Base-by-base conservation (phyloP, 495 filamentous ascomycete species). In the Annulohypoxylon nitens region DNA sequence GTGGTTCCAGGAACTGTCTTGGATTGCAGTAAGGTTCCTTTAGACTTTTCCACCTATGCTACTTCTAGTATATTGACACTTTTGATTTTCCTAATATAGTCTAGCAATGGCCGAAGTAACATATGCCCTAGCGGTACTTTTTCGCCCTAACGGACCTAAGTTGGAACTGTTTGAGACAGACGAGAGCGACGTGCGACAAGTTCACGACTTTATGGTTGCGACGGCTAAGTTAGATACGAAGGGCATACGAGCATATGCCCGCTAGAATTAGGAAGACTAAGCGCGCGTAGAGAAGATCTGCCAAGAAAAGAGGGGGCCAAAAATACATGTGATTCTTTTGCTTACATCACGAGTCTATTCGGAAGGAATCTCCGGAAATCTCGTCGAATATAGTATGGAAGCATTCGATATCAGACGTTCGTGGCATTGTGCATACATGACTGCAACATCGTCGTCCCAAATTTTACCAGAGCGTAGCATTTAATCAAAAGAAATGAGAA, bases 21-120 rank as follows among this genome's bases (percentile, higher is more conserved):
- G 53, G 53, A 10, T 7, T 57, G 14, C 53, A 57, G 53, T 57
- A 57, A 57, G 53, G 30, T 16, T 20, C 33, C 53, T 37, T 57
- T 54, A n/a, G n/a, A 57, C 33, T 36, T 57, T 55, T 57, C 7
- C 30, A 33, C 3, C 30, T 57, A 57, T 57, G 23, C 30, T 57
- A 20, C 30, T 57, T 57, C 14, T 14, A 14, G 43, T 12, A 23
- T 57, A 9, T 33, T 57, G 30, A 57, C 33, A 36, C 53, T 57
- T 36, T 37, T 57, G 18, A 20, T 47, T 57, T 57, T n/a, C 30
- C 30, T 16, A 12, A 39, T 25, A 2, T 2, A 57, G 53, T 37
- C 53, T 57, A 36, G 53, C 53, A 2, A 57, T 57, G 53, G 53
- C 53, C 14, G 53, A 57, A n/a, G 53, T 57, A 9, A 57, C 53